Base-by-base conservation (phyloP, 2,329 filamentous ascomycete species). In the Fusarium graminum region DNA sequence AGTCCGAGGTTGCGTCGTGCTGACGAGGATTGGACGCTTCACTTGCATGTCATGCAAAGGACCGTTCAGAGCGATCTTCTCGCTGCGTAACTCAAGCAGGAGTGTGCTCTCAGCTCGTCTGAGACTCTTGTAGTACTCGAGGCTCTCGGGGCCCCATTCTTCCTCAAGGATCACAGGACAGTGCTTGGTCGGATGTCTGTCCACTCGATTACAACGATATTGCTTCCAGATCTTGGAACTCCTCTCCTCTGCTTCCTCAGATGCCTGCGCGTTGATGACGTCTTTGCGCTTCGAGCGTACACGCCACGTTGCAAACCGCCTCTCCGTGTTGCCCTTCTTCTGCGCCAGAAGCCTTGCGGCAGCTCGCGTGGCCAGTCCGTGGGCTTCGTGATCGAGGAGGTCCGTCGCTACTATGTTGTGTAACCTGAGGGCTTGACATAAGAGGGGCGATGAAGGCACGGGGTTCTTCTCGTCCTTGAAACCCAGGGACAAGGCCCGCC, bases 41-140 rank as follows among this genome's bases (percentile, higher is more conserved):
- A 25, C 16, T 14, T 22, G 25, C 22, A 47, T 38, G 10, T 38
- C 44, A 7, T 38, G 10, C 14, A 47, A 13, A 6, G 30, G 30
- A 6, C 44, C 44, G 12, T 47, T 47, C 9, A 47, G 14, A 14
- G 17, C 34, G 13, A 60, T 29, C 10, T 29, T 25, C 40, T 45
- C 45, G 10, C 52, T 60, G 9, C 40, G 28, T 14, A 56, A 26
- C 2, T 60, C 52, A 4, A 60, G 12, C 4, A 50, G 30, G 5
- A 60, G 39, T 6, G 57, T 58, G 2, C 30, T 36, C 17, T 52
- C 39, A 1, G 44, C 40, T 1, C 57, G 44, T 4, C 7, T 39
- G 8, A 51, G 7, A 12, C 17, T 17, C 11, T 29, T 17, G 25
- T 60, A 57, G 17, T 51, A 40, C 10, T 12, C 3, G 0, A 60